Evolutionary conservation across 768 basidiomycete species (phyloP).

Genomic region (Mycena chlorophos): DNA sequence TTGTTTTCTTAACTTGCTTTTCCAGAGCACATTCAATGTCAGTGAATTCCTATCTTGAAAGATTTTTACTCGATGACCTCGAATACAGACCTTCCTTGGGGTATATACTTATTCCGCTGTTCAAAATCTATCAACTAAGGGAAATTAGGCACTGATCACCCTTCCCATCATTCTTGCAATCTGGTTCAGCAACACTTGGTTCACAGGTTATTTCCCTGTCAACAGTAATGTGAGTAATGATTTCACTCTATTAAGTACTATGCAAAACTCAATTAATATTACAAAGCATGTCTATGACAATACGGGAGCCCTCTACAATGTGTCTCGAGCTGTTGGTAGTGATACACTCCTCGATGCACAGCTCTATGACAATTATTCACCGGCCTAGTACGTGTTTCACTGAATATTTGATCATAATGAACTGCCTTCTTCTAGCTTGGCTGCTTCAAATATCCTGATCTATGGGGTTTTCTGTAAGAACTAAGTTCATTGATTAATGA

Average conservation of each 20-base stretch:
- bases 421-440: constrained; percentile 2
- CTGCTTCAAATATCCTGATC: constrained; percentile 31
- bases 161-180: constrained; percentile 12
- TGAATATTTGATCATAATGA: background rate
- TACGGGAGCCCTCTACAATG: constrained; percentile 41
- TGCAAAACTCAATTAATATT: background rate
- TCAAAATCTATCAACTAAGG: background rate
- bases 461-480: constrained; percentile 26
- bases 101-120: background rate
- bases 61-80: background rate
- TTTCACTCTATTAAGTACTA: background rate
- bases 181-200: constrained; percentile 36
- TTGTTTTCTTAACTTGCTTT: background rate
- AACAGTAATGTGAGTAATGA: constrained; percentile 30
- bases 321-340: constrained; percentile 38
- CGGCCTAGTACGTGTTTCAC: constrained; percentile 28
- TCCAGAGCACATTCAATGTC: constrained; percentile 19
- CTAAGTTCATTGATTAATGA: constrained; percentile 25
- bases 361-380: constrained; percentile 38
- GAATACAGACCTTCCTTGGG: constrained; percentile 6
- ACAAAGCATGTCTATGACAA: constrained; percentile 40
- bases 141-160: constrained; percentile 3
- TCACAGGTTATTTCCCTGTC: constrained; percentile 40
- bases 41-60: background rate
- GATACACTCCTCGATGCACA: constrained; percentile 32